Evolutionary conservation across 176 grass and related monocot genomes (phyloP), one percentile per base, ranked within the genome.

Genomic region (Panicum miliaceum): DNA sequence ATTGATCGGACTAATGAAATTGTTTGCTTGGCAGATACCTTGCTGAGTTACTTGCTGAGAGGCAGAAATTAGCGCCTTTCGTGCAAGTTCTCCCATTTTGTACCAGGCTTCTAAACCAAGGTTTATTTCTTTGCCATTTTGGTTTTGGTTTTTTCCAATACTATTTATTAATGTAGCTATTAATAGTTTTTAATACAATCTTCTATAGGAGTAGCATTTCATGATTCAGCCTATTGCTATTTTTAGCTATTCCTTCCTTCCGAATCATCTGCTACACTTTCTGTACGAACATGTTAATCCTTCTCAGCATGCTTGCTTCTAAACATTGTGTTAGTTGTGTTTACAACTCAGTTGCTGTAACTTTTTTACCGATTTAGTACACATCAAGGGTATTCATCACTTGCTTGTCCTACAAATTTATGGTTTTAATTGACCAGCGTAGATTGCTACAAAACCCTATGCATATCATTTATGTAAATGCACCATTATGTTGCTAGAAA

Each of bases 11-110:
- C 56, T 86, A 56, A 82, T 64, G 64, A 9, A 48, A 36, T 73
- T 27, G 0, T 46, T 77, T 84, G 26, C n/a, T 77, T 67, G 66
- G 65, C 61, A 99, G 93, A 73, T 99, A 94, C 86, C 84, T 99
- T 81, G 83, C 93, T 45, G 93, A 96, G 64, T 82, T 99, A 81
- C 84, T 99, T 60, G 90, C 90, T 2, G 96, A 99, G 83, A 96
- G 93, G 81, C 93, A 96, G 84, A 99, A 99, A 73, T 89, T 99
- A 83, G 90, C 85, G 20, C 93, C 91, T 29, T 96, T 96, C 91
- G 57, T 99, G 83, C 93, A 96, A 94, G 86, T 99, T 70, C 90
- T 99, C 87, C 96, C 96, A 37, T 94, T 92, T 82, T 99, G 96
- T 89, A 92, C 74, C 37, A 90, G 89, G 71, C 93, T 99, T 89